phyloP scores from a whole-genome alignment of 2,329 filamentous ascomycete species.

The Cadophora luteo-olivacea region DNA sequence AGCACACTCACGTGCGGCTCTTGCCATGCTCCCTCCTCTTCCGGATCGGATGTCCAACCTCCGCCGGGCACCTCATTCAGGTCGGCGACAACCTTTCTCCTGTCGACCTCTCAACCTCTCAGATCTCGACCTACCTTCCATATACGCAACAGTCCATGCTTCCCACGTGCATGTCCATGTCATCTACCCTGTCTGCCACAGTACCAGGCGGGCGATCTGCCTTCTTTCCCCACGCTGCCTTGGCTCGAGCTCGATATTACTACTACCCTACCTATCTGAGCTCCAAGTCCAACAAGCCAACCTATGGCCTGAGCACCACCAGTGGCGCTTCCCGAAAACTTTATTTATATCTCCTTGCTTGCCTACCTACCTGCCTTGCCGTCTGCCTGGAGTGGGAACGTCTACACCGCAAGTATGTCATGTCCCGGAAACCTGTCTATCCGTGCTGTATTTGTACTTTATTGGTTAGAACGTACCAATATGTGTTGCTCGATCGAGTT shows the following conservation, averaged over 20 bases:
- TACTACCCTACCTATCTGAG: not conserved
- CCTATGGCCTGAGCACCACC: not conserved
- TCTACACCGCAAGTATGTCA: slow-evolving; percentile 8
- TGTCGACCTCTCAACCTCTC: slow-evolving; percentile 4
- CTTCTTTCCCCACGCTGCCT: not conserved
- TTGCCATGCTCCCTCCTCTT: not conserved
- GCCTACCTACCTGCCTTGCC: not conserved
- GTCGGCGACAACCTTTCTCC: slow-evolving; percentile 10
- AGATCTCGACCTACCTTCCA: not conserved
- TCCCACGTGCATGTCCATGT: slow-evolving; percentile 4
- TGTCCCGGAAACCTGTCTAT: not conserved
- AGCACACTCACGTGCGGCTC: slow-evolving; percentile 7
- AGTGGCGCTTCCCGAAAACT: not conserved
- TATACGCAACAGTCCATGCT: not conserved
- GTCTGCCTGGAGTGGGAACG: not conserved
- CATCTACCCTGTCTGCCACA: not conserved
- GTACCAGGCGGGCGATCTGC: not conserved
- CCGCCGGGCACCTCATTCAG: slow-evolving; percentile 7
- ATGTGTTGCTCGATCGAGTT: not conserved
- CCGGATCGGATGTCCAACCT: slow-evolving; percentile 7
- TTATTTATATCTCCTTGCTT: slow-evolving; percentile 15
- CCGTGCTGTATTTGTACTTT: not conserved
- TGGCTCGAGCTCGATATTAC: slow-evolving; percentile 6
- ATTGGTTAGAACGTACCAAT: not conserved
- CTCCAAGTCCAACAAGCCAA: too few relatives aligned